A percentile compares a stretch with the other conserved stretches of the same genome.
Evolutionary conservation across 768 basidiomycete species (phyloP).

Genomic region (Amanita jacksonii): DNA sequence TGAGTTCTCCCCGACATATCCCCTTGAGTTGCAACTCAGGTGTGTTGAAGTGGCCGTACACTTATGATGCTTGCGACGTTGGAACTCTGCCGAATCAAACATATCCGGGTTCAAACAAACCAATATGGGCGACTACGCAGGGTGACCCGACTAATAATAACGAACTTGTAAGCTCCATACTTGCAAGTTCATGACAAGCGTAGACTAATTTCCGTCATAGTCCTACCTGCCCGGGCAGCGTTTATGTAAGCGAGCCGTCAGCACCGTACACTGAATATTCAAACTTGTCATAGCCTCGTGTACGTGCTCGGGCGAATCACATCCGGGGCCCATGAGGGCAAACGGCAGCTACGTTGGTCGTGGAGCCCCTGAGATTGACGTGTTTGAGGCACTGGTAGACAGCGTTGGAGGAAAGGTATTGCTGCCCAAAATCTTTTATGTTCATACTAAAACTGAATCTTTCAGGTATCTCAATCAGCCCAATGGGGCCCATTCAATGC

Average conservation of each 20-base stretch:
- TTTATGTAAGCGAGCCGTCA: slow-evolving; percentile 17
- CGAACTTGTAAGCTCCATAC: slow-evolving; percentile 18
- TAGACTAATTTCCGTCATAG: slow-evolving; percentile 12
- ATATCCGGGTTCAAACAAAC: slow-evolving; percentile 40
- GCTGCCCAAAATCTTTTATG: background rate
- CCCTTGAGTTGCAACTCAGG: slow-evolving; percentile 2
- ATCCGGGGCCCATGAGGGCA: slow-evolving; percentile 27
- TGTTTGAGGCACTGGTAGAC: slow-evolving; percentile 44
- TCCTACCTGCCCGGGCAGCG: slow-evolving; percentile 65
- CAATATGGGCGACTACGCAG: slow-evolving; percentile 32
- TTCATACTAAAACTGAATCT: slow-evolving; percentile 9
- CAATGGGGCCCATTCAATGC: slow-evolving; percentile 56
- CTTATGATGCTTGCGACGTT: slow-evolving; percentile 66
- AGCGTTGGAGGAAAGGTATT: slow-evolving; percentile 20
- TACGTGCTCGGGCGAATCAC: slow-evolving; percentile 31
- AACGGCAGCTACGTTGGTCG: slow-evolving; percentile 52
- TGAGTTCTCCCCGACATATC: slow-evolving; percentile 19
- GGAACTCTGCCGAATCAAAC: slow-evolving; percentile 77
- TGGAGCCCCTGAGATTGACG: slow-evolving; percentile 57
- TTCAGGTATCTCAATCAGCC: slow-evolving; percentile 39
- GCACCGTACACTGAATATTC: background rate
- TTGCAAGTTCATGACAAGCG: background rate
- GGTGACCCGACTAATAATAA: slow-evolving; percentile 33
- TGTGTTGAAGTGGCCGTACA: slow-evolving; percentile 47
- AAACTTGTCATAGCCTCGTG: slow-evolving; percentile 21